Evolutionary conservation across 192 early-diverging fungal species (phyloP), one percentile per base, ranked within the genome.

Genomic region (Entomortierella beljakovae): DNA sequence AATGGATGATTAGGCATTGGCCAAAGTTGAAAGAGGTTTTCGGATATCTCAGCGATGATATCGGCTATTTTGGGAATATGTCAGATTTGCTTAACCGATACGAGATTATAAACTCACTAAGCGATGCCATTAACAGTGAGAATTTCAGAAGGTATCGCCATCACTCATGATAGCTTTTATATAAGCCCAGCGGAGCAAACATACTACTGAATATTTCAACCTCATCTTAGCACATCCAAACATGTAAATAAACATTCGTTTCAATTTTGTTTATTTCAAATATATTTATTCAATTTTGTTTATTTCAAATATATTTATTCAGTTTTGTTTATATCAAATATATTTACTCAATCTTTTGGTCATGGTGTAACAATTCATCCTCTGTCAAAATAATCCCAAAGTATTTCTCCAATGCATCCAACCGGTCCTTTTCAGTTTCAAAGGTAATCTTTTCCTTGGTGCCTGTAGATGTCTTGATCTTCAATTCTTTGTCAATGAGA

Each of bases 301-400:
- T n/a, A n/a, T n/a, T n/a, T n/a, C n/a, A n/a, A n/a, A n/a, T n/a
- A n/a, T n/a, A n/a, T n/a, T n/a, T n/a, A n/a, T n/a, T n/a, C n/a
- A n/a, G n/a, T n/a, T n/a, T n/a, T n/a, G n/a, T n/a, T n/a, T n/a
- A n/a, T n/a, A n/a, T n/a, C n/a, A n/a, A n/a, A n/a, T n/a, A n/a
- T n/a, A n/a, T 57, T 57, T 37, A 57, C n/a, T 57, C 56, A 37
- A 57, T 57, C 56, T 37, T 57, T 37, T 57, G 56, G 43, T 71
- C 70, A 16, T 64, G 61, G 61, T 71, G 28, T 43, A 64, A 33
- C 29, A 53, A 34, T 34, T 71, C 70, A 10, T 71, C 70, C 0
- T 71, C 61, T 7, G 70, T 71, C 25, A 71, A 49, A 9, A 34
- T 43, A 33, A 71, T 71, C 6, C 61, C 70, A 64, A 49, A 71